Evolutionary conservation across 768 basidiomycete genomes (phyloP).

Genomic region (Tylopilus sp.): DNA sequence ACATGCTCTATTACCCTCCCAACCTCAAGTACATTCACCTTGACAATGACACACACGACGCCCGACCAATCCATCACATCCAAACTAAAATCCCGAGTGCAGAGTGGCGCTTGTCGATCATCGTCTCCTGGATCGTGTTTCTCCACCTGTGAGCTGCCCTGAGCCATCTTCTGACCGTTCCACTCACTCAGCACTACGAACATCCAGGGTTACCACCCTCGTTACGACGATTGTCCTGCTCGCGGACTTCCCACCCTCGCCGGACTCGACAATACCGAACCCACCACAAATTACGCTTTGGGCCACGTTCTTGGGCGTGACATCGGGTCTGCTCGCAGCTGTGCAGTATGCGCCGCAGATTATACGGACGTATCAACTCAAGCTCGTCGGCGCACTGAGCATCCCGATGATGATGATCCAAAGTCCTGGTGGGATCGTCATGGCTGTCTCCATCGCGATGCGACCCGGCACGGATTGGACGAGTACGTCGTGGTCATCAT

Average conservation of each 20-base stretch:
- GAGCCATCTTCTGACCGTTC: background rate
- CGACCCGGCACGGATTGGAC: conserved; percentile 85
- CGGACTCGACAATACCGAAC: conserved; percentile 34
- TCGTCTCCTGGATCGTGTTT: conserved; percentile 66
- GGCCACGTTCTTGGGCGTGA: conserved; percentile 86
- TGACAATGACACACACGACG: conserved; percentile 40
- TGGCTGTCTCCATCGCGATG: conserved; percentile 79
- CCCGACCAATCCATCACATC: conserved; percentile 38
- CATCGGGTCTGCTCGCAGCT: conserved; percentile 72
- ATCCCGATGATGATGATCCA: conserved; percentile 97
- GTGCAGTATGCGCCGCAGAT: conserved; percentile 91
- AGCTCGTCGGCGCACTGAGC: conserved; percentile 88
- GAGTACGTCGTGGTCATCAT: conserved; percentile 40
- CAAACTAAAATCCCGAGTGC: conserved; percentile 52
- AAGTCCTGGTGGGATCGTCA: conserved; percentile 83
- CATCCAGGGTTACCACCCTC: conserved; percentile 38
- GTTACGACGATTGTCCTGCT: conserved; percentile 65
- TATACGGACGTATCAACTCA: conserved; percentile 67
- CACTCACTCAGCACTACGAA: background rate
- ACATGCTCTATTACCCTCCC: conserved; percentile 87
- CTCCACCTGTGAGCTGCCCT: conserved; percentile 63
- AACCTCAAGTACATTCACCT: conserved; percentile 69
- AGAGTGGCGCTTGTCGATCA: conserved; percentile 77
- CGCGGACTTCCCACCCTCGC: conserved; percentile 37
- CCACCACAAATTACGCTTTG: conserved; percentile 48